Evolutionary conservation across 495 filamentous ascomycete species (phyloP).

Genomic region (Poronia punctata): DNA sequence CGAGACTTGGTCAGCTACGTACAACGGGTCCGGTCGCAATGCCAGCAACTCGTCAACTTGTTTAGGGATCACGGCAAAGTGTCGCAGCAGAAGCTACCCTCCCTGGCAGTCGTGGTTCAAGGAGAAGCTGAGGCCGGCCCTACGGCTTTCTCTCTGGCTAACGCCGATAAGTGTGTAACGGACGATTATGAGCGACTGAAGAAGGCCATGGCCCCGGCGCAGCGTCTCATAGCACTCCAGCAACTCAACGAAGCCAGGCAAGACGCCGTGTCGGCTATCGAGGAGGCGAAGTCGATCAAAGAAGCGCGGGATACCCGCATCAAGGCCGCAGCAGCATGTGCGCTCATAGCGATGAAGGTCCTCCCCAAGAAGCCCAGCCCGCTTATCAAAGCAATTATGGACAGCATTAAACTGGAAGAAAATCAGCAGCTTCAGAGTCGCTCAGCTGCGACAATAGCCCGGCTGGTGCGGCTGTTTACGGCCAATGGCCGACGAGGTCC

Average conservation of each 20-base stretch:
- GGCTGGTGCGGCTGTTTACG: conserved; percentile 80
- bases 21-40: conserved; percentile 81
- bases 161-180: conserved; percentile 77
- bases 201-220: conserved; percentile 72
- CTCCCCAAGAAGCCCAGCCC: conserved; percentile 85
- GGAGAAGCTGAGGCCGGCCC: conserved; percentile 85
- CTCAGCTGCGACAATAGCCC: conserved; percentile 74
- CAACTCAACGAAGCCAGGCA: conserved; percentile 66
- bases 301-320: conserved; percentile 80
- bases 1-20: conserved; percentile 82
- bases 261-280: conserved; percentile 61
- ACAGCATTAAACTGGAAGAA: conserved; percentile 93
- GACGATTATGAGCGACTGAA: conserved; percentile 82
- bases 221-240: conserved; percentile 70
- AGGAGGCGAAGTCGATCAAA: conserved; percentile 70
- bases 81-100: conserved; percentile 60
- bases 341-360: conserved; percentile 74
- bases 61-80: conserved; percentile 86
- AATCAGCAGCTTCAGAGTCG: conserved; percentile 84
- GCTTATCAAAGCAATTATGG: conserved; percentile 94
- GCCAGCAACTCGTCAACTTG: conserved; percentile 76
- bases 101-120: conserved; percentile 81
- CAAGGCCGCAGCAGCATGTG: conserved; percentile 76
- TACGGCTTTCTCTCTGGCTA: conserved; percentile 78
- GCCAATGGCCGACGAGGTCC: conserved; percentile 65